Conservation (phyloP, 2,329 filamentous ascomycete genomes). For the Ophiostoma pallidulum region DNA sequence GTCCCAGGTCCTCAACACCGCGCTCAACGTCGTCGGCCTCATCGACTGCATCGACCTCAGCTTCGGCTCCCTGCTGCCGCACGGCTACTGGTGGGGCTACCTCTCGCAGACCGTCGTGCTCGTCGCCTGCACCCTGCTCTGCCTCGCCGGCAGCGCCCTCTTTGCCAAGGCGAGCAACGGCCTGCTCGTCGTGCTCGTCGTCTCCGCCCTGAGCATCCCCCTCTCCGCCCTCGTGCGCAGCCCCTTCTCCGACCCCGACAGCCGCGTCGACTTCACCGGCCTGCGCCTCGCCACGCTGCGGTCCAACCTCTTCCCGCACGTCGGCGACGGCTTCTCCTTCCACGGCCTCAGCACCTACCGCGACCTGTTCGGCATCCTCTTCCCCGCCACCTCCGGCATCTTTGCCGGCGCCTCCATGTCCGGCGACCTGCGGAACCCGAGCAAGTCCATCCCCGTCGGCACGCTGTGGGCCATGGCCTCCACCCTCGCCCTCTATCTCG, state of each 20-base stretch:
- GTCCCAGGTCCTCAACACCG: slow-evolving; percentile 81
- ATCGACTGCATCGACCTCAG: slow-evolving; percentile 75
- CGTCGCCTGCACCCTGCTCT: slow-evolving; percentile 62
- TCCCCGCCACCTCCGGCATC: slow-evolving; percentile 59
- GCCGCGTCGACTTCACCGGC: slow-evolving; percentile 69
- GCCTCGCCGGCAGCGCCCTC: slow-evolving; percentile 67
- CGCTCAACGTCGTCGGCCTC: slow-evolving; percentile 78
- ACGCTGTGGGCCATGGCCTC: slow-evolving; percentile 68
- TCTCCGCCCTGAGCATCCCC: slow-evolving; percentile 74
- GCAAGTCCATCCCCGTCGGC: slow-evolving; percentile 75
- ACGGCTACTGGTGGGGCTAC: slow-evolving; percentile 70
- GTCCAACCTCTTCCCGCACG: slow-evolving; percentile 65
- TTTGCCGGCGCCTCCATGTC: slow-evolving; percentile 81
- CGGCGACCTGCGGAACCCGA: slow-evolving; percentile 72
- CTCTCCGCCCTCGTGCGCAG: slow-evolving; percentile 59
- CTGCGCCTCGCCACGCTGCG: slow-evolving; percentile 59
- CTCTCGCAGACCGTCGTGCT: slow-evolving; percentile 65
- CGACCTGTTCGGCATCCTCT: slow-evolving; percentile 76
- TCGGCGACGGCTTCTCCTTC: slow-evolving; percentile 48
- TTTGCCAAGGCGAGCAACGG: slow-evolving; percentile 75
- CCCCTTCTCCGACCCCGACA: slow-evolving; percentile 55
- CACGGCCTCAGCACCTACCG: slow-evolving; percentile 62
- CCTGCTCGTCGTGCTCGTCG: slow-evolving; percentile 58
- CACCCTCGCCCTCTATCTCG: slow-evolving; percentile 65
- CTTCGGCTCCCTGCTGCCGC: slow-evolving; percentile 55